phyloP scores from a whole-genome alignment of 2,329 filamentous ascomycete genomes.

The Aspergillus novofumigatus region DNA sequence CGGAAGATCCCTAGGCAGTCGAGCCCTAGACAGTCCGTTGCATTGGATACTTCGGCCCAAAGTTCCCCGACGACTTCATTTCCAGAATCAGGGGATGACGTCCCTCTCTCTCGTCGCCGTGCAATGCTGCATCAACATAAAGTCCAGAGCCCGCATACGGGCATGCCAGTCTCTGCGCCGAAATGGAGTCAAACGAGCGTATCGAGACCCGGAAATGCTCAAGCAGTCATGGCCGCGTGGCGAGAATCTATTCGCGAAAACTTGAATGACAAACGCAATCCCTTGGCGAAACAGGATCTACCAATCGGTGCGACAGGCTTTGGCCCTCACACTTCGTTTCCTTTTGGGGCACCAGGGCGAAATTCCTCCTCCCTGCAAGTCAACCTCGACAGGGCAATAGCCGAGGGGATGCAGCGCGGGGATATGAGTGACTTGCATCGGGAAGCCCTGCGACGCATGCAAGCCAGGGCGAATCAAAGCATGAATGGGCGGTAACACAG shows the following conservation, averaged over 20 bases:
- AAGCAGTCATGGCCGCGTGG: constrained; percentile 63
- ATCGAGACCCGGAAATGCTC: constrained; percentile 24
- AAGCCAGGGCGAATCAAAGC: constrained; percentile 52
- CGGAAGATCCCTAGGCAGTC: constrained; percentile 27
- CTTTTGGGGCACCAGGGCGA: constrained; percentile 57
- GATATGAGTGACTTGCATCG: constrained; percentile 73
- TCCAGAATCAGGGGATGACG: constrained; percentile 55
- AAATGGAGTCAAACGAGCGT: constrained; percentile 9
- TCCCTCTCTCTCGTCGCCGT: constrained; percentile 67
- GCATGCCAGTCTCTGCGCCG: constrained; percentile 28
- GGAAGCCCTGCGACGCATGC: constrained; percentile 76
- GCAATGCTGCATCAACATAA: constrained; percentile 56
- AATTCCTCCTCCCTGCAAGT: constrained; percentile 49
- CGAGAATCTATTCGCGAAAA: constrained; percentile 63
- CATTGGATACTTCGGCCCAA: neutral
- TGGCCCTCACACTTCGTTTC: constrained; percentile 49
- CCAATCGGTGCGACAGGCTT: constrained; percentile 13
- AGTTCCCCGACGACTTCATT: constrained; percentile 18
- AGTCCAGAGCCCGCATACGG: constrained; percentile 47
- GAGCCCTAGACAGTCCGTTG: constrained; percentile 22
- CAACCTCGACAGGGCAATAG: constrained; percentile 60
- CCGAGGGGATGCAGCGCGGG: constrained; percentile 71
- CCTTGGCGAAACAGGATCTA: constrained; percentile 21
- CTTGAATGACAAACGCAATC: constrained; percentile 40
- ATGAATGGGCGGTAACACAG: constrained; percentile 10